Base-by-base conservation (phyloP, 192 early-diverging fungal species). In the Coemansia sp. region DNA sequence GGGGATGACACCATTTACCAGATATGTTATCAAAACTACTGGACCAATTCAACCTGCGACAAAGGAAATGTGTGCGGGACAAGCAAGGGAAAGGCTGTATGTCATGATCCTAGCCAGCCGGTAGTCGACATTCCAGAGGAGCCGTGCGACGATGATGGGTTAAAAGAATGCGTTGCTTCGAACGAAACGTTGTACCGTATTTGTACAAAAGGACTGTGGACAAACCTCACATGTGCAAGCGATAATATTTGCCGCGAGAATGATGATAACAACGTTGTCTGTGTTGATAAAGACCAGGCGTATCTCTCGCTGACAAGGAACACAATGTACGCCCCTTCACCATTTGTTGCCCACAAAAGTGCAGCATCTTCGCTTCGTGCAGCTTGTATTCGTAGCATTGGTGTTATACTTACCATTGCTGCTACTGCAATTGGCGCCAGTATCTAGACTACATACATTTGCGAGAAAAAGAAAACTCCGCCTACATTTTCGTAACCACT, bases 131-230 rank as follows among this genome's bases (percentile, higher is more conserved):
- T 64, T 1, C 76, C 76, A 18, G 68, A 74, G 35, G 68, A 65
- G 68, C 77, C 77, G 0, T 80, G 77, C 23, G 35, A 63, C 21
- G 34, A 59, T 23, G 68, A 67, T 12, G 64, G 60, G 12, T 62
- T 68, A 9, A 67, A 52, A 10, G 46, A 55, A 16, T 80, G 77
- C 39, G 61, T 70, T 31, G 4, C 43, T 18, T 68, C 58, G 42
- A 68, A 68, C 52, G 51, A 63, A 13, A 58, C 58, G 12, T 12
- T 74, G 9, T 80, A 80, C 56, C 71, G 74, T 35, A 33, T 80
- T 28, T 80, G 77, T 68, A 57, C 48, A 28, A 62, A 74, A 35
- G 59, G 59, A 26, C 53, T 80, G 7, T 80, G 77, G 77, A 37
- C 48, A 26, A 80, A 74, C 52, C 61, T 66, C 12, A 80, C 77